Base-by-base conservation (phyloP, 225 moss, liverwort and hornwort species). In the Rhytidiadelphus loreus region DNA sequence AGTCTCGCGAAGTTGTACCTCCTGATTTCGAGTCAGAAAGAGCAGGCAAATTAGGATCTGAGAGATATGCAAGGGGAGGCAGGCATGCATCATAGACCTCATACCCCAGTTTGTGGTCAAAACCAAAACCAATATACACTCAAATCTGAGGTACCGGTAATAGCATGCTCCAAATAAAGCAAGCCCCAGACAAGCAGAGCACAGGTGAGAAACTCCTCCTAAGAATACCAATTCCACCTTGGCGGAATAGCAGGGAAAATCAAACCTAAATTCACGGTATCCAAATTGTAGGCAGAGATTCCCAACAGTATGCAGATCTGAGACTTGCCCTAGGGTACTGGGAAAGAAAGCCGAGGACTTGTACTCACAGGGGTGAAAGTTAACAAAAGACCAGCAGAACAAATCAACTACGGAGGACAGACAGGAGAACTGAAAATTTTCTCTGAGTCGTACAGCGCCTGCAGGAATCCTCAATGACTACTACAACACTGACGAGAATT, bases 1-100 rank as follows among this genome's bases (percentile, higher is more conserved):
- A 95, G 68, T 98, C 96, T 85, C 87, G 94, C 55, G 93, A 91
- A 87, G 90, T 87, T 48, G 90, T 91, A 53, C 93, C 92, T 82
- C 96, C 95, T 81, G 91, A 93, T 74, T 93, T 98, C 16, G 92
- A 92, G 82, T 95, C 97, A 83, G 93, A 91, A 85, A 93, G 88
- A 70, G 90, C 76, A 83, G 91, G 90, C 81, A 91, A 88, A 79
- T 88, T 94, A 61, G 96, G 56, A 93, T 99, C 96, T 77, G 20
- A 82, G 53, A 85, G 52, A 56, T 57, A 93, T 77, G 58, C 86
- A 78, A 57, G 78, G 39, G 37, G 59, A 59, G 55, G 58, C 59
- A 84, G 50, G 75, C 59, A 72, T 64, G 37, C 72, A 85, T 55
- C 53, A 73, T 29, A 35, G 56, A 81, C 55, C 81, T 29, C 44